Base-by-base conservation (phyloP, 2,329 filamentous ascomycete species). In the Cercospora citrullina region DNA sequence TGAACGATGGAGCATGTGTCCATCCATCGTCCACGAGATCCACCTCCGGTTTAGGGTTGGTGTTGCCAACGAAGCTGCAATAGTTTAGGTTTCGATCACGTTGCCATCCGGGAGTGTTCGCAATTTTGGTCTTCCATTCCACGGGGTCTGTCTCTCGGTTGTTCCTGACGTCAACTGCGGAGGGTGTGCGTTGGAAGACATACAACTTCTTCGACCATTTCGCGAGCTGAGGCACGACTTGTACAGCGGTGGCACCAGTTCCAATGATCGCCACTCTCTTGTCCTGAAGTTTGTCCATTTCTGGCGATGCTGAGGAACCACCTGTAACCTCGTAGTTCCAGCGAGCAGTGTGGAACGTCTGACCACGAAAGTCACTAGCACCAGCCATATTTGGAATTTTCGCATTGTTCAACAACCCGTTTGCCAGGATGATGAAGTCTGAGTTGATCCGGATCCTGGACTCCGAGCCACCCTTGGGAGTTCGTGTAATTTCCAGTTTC, bases 61-160 rank as follows among this genome's bases (percentile, higher is more conserved):
- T 69, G 33, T 80, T 79, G 33, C 76, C 77, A 26, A 84, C 66
- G 59, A 78, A 75, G 3, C 67, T 72, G 69, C 81, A 76, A 66
- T 84, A 82, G 72, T 87, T 87, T 28, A 68, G 10, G 67, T 78
- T 77, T 18, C 86, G 81, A 53, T 80, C 77, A 12, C 72, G 69
- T 69, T 86, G 83, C 87, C 87, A 89, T 5, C 85, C 85, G 2
- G 75, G 72, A 14, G 75, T 69, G 4, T 70, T 72, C 1, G 82
- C 75, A 5, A 76, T 72, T 75, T 72, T 68, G 63, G 72, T 75
- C 48, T 68, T 72, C 78, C 81, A 87, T 60, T 80, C 77, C 12
- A 79, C 77, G 0, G 76, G 76, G 51, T 86, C 81, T 0, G 82
- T 86, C 1, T 75, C 65, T 5, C 75, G 71, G 30, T 83, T 78